A percentile compares a stretch with the other conserved stretches of the same genome.
Conservation (phyloP, 257 asterid genomes). For the Capsicum chinense region DNA sequence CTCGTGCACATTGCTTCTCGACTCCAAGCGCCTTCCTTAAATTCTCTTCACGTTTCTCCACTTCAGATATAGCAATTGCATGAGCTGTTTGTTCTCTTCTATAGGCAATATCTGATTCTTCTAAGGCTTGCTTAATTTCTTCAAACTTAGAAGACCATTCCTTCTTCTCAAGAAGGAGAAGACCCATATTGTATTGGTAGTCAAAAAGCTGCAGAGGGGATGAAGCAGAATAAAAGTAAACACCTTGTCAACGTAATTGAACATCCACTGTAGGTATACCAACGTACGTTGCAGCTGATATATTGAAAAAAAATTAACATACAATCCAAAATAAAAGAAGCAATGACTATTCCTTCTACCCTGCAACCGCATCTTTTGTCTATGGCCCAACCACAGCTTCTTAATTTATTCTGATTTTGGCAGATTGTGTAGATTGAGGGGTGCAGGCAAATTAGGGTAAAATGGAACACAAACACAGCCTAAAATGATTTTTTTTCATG, state of each 20-base stretch:
- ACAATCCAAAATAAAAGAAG: background rate
- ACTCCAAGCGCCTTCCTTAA: constrained; percentile 91
- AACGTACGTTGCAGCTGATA: background rate
- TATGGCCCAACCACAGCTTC: constrained; percentile 21
- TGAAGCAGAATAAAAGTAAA: constrained; percentile 18
- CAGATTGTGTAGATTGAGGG: background rate
- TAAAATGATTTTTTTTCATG: background rate
- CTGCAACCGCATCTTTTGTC: constrained; percentile 3
- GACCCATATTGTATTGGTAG: constrained; percentile 96
- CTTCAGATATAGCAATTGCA: constrained; percentile 71
- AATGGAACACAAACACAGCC: background rate
- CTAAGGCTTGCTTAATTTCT: constrained; percentile 62
- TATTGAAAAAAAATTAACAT: background rate
- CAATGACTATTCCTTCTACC: background rate
- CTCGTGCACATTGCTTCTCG: constrained; percentile 84
- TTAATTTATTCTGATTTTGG: background rate
- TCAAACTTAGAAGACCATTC: constrained; percentile 82
- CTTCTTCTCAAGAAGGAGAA: constrained; percentile 88
- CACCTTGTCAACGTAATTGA: background rate
- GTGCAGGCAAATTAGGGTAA: constrained; percentile 18
- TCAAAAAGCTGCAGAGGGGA: constrained; percentile 73
- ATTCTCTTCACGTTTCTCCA: constrained; percentile 88
- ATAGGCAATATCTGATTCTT: constrained; percentile 59
- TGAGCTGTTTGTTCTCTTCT: constrained; percentile 75
- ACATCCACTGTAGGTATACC: constrained; percentile 16